Evolutionary conservation across 192 early-diverging fungal genomes (phyloP).

Genomic region (Chytriomyces sp.): DNA sequence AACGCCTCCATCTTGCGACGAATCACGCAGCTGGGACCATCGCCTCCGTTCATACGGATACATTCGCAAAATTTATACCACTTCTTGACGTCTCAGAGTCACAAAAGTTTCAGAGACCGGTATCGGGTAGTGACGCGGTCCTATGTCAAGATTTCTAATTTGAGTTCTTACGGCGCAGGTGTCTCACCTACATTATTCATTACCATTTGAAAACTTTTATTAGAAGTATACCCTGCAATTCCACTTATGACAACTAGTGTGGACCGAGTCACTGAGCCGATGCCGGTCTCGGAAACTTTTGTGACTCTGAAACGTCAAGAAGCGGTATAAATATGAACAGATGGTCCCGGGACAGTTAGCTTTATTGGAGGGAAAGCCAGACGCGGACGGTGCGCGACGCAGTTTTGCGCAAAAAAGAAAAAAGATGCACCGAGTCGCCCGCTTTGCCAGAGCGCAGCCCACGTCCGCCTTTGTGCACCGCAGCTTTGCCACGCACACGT

Average conservation of each 20-base stretch:
- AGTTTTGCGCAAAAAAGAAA: not conserved
- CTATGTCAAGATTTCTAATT: no score
- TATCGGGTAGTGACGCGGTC: slow-evolving; percentile 80
- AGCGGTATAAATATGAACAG: slow-evolving; percentile 51
- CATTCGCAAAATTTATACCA: slow-evolving; percentile 47
- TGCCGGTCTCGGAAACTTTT: slow-evolving; percentile 94
- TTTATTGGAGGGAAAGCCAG: no score
- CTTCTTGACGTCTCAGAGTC: slow-evolving; percentile 78
- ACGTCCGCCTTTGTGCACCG: not conserved
- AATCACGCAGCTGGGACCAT: slow-evolving; percentile 69
- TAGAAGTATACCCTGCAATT: no score
- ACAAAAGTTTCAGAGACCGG: slow-evolving; percentile 91
- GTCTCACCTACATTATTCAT: no score
- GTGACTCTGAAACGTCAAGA: slow-evolving; percentile 74
- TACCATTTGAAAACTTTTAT: no score
- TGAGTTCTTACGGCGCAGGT: no score
- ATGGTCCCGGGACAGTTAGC: no score
- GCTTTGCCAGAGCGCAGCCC: not conserved
- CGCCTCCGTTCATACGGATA: no score
- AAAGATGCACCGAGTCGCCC: not conserved
- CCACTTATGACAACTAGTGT: no score
- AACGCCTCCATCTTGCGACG: slow-evolving; percentile 89
- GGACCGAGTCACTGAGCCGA: slow-evolving; percentile 76
- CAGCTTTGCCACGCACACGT: slow-evolving; percentile 4
- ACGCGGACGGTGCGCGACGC: no score